Base-by-base conservation (phyloP, 2,329 filamentous ascomycete species). In the Sporothrix sp. region DNA sequence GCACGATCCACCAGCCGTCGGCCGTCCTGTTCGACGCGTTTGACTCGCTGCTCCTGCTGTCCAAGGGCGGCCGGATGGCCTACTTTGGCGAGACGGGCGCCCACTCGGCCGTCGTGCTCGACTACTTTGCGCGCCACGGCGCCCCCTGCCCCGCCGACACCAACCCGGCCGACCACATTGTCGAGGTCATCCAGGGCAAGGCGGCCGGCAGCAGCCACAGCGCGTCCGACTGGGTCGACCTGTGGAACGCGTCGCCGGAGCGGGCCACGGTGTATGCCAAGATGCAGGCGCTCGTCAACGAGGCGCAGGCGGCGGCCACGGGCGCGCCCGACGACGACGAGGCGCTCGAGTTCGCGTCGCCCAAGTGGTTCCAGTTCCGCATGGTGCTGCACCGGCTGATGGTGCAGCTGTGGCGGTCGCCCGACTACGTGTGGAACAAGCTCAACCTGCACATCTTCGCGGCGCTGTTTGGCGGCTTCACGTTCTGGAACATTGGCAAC, bases 151-250 rank as follows among this genome's bases (percentile, higher is more conserved):
- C 76, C 0, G 56, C 68, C 0, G 75, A 79, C 0, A 78, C 77
- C 16, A 89, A 89, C 58, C 83, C 83, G 1, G 85, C 85, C 0
- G 85, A 89, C 62, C 85, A 82, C 70, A 87, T 89, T 80, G 77
- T 89, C 48, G 72, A 77, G 45, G 71, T 75, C 16, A 72, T 75
- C 13, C 49, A 53, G 27, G 49, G 54, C 25, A 35, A 43, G 9
- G 21, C 42, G 0, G 28, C 44, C n/a, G 44, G 33, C 25, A 13
- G 25, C n/a, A 3, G 27, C 7, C 10, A 14, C 23, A 10, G 11
- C 9, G 13, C 14, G 2, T 13, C 30, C 8, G 71, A 75, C 54
- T 65, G 63, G 63, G 58, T 58, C 53, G 60, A 64, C 39, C 60
- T 66, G 7, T 71, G 68, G 68, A 61, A 62, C 25, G 50, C 51